Percentiles rank a stretch among this genome's conserved stretches.
phyloP scores from a whole-genome alignment of 164 flowering plant genomes.

The Chimonanthus salicifolius region DNA sequence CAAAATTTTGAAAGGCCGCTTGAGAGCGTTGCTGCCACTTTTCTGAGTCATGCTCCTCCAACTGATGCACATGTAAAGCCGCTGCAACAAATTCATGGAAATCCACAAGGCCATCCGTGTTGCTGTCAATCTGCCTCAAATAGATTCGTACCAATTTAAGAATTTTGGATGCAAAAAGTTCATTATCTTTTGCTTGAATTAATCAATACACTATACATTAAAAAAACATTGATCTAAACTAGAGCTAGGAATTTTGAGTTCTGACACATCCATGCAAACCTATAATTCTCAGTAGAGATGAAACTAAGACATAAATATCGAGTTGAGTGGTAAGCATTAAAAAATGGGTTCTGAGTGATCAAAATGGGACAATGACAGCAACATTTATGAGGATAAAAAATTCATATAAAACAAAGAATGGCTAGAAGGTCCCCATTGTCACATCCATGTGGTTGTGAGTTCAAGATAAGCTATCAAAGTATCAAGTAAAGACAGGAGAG shows the following conservation, averaged over 20 bases:
- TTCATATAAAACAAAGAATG: too few relatives aligned
- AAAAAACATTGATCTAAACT: not conserved
- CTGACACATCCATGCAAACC: not conserved
- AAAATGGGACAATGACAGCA: not conserved
- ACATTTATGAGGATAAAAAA: too few relatives aligned
- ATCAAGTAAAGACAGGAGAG: not conserved
- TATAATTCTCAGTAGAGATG: not conserved
- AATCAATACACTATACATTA: not conserved
- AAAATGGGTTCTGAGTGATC: not conserved
- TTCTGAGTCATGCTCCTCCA: slow-evolving; percentile 80
- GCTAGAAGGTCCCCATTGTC: too few relatives aligned
- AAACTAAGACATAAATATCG: not conserved
- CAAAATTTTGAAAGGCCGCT: slow-evolving; percentile 93
- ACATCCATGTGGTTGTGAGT: too few relatives aligned
- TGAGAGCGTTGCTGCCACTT: slow-evolving; percentile 78
- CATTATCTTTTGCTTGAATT: not conserved
- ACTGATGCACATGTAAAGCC: slow-evolving; percentile 84
- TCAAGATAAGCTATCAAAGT: too few relatives aligned
- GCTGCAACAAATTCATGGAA: slow-evolving; percentile 97
- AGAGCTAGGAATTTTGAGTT: not conserved
- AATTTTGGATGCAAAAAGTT: not conserved
- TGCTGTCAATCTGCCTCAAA: slow-evolving; percentile 79
- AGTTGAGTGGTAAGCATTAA: too few relatives aligned
- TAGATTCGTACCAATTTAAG: slow-evolving; percentile 1
- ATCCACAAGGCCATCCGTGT: slow-evolving; percentile 94